Evolutionary conservation across 495 filamentous ascomycete genomes (phyloP), one percentile per base, ranked within the genome.

Genomic region (Penicillium paxilli): DNA sequence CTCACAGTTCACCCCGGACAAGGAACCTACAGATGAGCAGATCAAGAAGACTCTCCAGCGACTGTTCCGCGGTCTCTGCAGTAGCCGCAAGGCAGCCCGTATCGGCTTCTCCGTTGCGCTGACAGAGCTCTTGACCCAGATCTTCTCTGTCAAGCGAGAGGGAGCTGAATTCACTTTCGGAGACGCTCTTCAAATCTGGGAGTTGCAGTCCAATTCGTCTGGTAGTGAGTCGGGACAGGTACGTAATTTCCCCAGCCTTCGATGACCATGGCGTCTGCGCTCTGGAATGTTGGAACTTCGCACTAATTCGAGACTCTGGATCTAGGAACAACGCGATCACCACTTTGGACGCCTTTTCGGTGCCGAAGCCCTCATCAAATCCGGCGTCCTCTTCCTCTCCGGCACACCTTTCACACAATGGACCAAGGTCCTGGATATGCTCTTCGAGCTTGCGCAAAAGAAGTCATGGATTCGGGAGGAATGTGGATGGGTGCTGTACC

Each of bases 401-500:
- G 61, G 78, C 33, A 59, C 64, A 6, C 57, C 75, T 5, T 64
- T 67, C 9, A 65, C 76, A 26, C 71, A 81, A 54, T 91, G 89
- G 87, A 67, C 75, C n/a, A 70, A 77, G 47, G 71, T 91, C 17
- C 63, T 81, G 30, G 69, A 71, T 41, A 59, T 78, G n/a, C 60
- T 85, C n/a, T 79, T 75, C 54, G 77, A 77, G 16, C 66, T 86
- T 32, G 81, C 83, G 38, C 73, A 72, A 53, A 77, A 79, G 52
- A 94, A 96, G 70, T 81, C 87, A 8, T 97, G 94, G 95, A 80
- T 98, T 50, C 82, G 88, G 52, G 87, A 94, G 65, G 88, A 93
- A 64, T 94, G 90, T 59, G 90, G 89, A 11, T 90, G 83, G 80
- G 79, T 94, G 26, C 49, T 87, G 5, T 80, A 77, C 49, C 69